A percentile compares a stretch with the other conserved stretches of the same genome.
Conservation (phyloP, 352 stramenopile genomes). For the Pythium dissotocum region DNA sequence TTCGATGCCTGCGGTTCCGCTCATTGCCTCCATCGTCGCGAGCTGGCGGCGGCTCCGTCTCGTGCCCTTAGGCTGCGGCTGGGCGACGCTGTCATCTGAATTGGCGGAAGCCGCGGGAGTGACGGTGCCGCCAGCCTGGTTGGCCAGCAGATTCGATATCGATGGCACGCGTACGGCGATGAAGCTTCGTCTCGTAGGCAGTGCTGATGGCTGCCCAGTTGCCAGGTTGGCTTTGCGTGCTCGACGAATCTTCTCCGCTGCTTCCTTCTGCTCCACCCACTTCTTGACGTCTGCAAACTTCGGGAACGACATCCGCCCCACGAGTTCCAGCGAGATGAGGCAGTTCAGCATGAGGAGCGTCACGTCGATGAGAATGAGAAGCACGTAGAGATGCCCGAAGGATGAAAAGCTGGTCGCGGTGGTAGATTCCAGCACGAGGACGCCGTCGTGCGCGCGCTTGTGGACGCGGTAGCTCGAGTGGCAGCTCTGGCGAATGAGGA, state of each 20-base stretch:
- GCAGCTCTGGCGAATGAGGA: constrained; percentile 29
- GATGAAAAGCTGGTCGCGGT: constrained; percentile 24
- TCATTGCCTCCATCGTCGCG: constrained; percentile 26
- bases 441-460: not conserved
- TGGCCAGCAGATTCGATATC: constrained; percentile 1
- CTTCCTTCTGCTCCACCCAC: constrained; percentile 22
- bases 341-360: constrained; percentile 24
- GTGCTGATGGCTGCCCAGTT: not conserved
- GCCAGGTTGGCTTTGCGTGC: not conserved
- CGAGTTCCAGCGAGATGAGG: constrained; percentile 23
- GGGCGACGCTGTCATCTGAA: not conserved
- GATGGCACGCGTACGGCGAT: not conserved
- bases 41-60: constrained; percentile 1
- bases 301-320: constrained; percentile 24
- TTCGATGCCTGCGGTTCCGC: constrained; percentile 9
- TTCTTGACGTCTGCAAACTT: constrained; percentile 22
- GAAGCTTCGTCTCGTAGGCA: not conserved
- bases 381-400: constrained; percentile 23
- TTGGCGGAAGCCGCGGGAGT: not conserved
- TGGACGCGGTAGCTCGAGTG: constrained; percentile 6
- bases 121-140: not conserved
- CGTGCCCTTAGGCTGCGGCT: not conserved
- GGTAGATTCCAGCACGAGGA: constrained; percentile 12
- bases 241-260: not conserved
- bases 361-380: constrained; percentile 26